phyloP scores from a whole-genome alignment of 192 early-diverging fungal species.

The Funneliformis geosporum region DNA sequence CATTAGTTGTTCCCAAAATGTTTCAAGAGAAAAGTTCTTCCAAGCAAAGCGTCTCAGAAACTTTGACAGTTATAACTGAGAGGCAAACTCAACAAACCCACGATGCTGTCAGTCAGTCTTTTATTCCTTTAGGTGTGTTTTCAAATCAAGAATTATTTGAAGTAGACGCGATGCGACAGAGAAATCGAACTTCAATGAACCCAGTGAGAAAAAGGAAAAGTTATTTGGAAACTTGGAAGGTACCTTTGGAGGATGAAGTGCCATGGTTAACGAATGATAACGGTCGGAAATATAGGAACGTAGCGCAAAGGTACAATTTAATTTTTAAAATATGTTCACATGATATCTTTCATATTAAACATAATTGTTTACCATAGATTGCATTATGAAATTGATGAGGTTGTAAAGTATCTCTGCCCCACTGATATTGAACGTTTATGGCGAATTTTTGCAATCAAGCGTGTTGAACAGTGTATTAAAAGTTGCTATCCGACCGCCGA shows the following conservation, averaged over 20 bases:
- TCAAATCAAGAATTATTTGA: background rate
- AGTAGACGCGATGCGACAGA: background rate
- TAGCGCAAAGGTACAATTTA: background rate
- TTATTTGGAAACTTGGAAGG: background rate
- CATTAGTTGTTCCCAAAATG: background rate
- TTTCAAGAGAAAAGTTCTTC: background rate
- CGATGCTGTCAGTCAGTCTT: background rate
- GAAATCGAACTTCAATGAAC: background rate
- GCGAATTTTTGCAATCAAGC: slow-evolving; percentile 68
- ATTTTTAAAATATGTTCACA: too few relatives aligned
- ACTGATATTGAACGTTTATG: slow-evolving; percentile 77
- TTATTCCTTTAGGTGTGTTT: background rate
- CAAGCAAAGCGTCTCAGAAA: background rate
- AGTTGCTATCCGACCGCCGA: slow-evolving; percentile 40
- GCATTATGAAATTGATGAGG: slow-evolving; percentile 72
- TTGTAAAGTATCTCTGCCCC: slow-evolving; percentile 80
- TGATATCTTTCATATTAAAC: background rate
- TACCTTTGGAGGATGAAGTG: background rate
- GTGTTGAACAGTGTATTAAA: slow-evolving; percentile 57
- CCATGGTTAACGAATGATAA: background rate
- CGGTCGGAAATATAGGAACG: background rate
- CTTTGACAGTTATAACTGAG: background rate
- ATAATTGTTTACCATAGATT: background rate
- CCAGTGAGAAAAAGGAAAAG: background rate
- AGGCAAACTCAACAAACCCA: background rate